A percentile compares a stretch with the other conserved stretches of the same genome.
phyloP scores from a whole-genome alignment of 83 land plant genomes.

The Isoetes engelmannii region DNA sequence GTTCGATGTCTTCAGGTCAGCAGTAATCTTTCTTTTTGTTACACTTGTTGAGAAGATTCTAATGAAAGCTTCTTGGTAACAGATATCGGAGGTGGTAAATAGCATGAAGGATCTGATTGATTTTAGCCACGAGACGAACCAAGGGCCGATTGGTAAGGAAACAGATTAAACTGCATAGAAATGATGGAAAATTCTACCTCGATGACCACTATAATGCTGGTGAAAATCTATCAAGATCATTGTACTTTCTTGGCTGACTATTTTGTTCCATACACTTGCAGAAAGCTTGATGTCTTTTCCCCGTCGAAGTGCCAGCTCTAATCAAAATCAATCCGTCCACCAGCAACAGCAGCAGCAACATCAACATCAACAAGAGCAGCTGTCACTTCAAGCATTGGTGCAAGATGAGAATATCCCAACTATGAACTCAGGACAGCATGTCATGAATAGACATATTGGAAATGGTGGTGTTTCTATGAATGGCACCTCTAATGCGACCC shows the following conservation, averaged over 20 bases:
- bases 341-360: constrained; percentile 12
- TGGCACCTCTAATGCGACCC: too few relatives aligned
- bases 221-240: too few relatives aligned
- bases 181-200: background rate
- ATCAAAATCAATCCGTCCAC: background rate
- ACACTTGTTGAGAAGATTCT: background rate
- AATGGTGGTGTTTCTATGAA: too few relatives aligned
- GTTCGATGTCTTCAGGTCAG: constrained; percentile 98
- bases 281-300: constrained; percentile 79
- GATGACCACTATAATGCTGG: too few relatives aligned
- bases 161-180: background rate
- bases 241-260: too few relatives aligned
- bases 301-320: constrained; percentile 34
- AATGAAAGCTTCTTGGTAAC: constrained; percentile 9
- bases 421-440: too few relatives aligned
- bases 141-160: constrained; percentile 82
- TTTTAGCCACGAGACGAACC: constrained; percentile 66
- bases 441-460: too few relatives aligned
- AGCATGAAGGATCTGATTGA: constrained; percentile 99
- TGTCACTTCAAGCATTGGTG: constrained; percentile 18
- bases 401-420: constrained; percentile 9
- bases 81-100: constrained; percentile 98
- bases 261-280: constrained; percentile 19
- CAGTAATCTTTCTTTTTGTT: background rate
- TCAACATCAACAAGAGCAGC: constrained; percentile 30